Conservation (phyloP, 345 rosid genomes). For the Syzygium aqueum region DNA sequence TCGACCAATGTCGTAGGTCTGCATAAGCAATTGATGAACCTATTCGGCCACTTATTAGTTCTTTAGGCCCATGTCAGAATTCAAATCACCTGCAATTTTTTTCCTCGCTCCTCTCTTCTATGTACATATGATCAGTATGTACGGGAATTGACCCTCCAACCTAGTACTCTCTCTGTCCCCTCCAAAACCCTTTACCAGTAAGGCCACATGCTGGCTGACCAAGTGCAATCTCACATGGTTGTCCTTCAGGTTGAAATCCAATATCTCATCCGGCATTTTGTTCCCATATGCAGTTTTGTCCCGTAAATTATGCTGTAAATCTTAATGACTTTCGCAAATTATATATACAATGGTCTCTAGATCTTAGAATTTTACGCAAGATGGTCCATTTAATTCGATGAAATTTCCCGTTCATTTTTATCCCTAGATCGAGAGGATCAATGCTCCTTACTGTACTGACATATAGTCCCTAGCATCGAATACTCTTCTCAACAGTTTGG, state of each 20-base stretch:
- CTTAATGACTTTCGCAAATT: neutral
- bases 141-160: too few species aligned
- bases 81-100: neutral
- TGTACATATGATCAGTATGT: too few species aligned
- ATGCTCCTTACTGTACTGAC: too few species aligned
- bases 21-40: neutral
- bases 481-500: neutral
- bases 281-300: neutral
- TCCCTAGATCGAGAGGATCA: too few species aligned
- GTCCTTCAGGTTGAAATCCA: neutral
- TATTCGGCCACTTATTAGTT: neutral
- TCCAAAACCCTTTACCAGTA: too few species aligned
- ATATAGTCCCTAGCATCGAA: too few species aligned
- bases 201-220: too few species aligned
- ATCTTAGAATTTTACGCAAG: neutral
- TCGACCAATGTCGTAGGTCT: too few species aligned
- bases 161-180: too few species aligned
- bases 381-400: neutral
- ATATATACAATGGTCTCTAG: neutral
- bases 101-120: too few species aligned
- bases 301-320: neutral
- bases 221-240: neutral
- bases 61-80: neutral
- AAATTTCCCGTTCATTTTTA: neutral
- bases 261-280: neutral